phyloP scores from a whole-genome alignment of 176 grass and related monocot genomes.

The Echinochloa phyllopogon region DNA sequence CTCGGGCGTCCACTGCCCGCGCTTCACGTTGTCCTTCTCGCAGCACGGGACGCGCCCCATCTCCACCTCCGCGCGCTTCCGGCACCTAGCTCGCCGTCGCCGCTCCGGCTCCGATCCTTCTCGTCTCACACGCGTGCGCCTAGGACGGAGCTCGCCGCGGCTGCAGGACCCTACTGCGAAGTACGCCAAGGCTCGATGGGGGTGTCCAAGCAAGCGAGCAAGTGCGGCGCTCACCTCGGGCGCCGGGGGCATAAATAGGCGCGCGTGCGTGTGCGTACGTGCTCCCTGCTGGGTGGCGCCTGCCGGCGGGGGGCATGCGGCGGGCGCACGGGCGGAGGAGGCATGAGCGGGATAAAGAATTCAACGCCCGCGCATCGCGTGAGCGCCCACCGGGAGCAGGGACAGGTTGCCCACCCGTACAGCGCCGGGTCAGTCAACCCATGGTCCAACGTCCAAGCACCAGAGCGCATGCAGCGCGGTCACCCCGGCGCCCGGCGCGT shows the following conservation, averaged over 20 bases:
- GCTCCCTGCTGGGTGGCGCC: not conserved
- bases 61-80: not conserved
- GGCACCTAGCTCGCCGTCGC: too few species aligned
- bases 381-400: conserved; percentile 43
- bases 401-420: conserved; percentile 91
- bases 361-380: conserved; percentile 92
- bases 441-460: conserved; percentile 6
- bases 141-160: not conserved
- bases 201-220: not conserved
- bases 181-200: not conserved
- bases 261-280: conserved; percentile 7
- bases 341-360: conserved; percentile 93
- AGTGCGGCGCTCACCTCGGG: conserved; percentile 8
- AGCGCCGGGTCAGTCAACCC: conserved; percentile 93
- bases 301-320: conserved; percentile 24
- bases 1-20: conserved; percentile 97
- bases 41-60: conserved; percentile 97
- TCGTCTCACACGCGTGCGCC: not conserved
- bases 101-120: not conserved
- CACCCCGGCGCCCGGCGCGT: conserved; percentile 20
- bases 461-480: too few species aligned
- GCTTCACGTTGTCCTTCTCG: conserved; percentile 96
- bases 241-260: conserved; percentile 50
- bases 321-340: conserved; percentile 55
- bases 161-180: not conserved